These are phyloP conservation scores for Fusarium sublunatum DNA, from an alignment of 2,329 filamentous ascomycete species.

Conservation along the genomic window DNA sequence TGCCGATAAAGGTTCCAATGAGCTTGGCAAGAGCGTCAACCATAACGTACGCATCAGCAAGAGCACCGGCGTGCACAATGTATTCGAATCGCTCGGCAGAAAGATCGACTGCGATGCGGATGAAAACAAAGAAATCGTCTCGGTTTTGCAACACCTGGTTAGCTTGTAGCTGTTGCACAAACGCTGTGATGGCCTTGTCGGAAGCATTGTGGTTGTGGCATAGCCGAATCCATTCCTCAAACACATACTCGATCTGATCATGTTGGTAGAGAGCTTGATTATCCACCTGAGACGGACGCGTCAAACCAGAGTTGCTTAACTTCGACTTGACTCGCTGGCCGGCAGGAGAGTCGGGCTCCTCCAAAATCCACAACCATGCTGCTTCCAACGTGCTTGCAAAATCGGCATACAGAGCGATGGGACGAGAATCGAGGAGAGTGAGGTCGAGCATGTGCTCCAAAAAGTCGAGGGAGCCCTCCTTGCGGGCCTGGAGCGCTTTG, in stretches of 20 bases:
- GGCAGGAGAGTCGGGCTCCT: slow-evolving; percentile 72
- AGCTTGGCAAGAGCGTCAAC: slow-evolving; percentile 87
- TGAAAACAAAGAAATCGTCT: slow-evolving; percentile 82
- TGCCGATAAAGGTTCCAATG: slow-evolving; percentile 78
- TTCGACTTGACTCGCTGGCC: slow-evolving; percentile 79
- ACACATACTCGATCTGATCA: slow-evolving; percentile 93
- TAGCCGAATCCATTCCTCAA: slow-evolving; percentile 93
- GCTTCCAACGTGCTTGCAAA: slow-evolving; percentile 85
- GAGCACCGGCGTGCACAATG: slow-evolving; percentile 69
- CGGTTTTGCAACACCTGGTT: slow-evolving; percentile 77
- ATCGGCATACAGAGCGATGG: slow-evolving; percentile 83
- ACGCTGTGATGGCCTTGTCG: slow-evolving; percentile 77
- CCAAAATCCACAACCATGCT: slow-evolving; percentile 82
- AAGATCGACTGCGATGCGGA: slow-evolving; percentile 82
- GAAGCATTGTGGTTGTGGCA: slow-evolving; percentile 80
- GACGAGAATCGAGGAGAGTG: slow-evolving; percentile 80
- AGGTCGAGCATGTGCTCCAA: slow-evolving; percentile 83
- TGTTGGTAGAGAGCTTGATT: slow-evolving; percentile 66
- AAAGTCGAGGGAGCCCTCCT: slow-evolving; percentile 79
- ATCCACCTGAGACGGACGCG: slow-evolving; percentile 58
- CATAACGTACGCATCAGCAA: slow-evolving; percentile 67
- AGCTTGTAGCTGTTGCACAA: slow-evolving; percentile 85
- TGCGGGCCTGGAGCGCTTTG: slow-evolving; percentile 76
- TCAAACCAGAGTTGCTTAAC: slow-evolving; percentile 57
- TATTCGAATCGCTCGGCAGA: slow-evolving; percentile 84